Percentiles rank a stretch among this genome's conserved stretches.
Conservation (phyloP, 2,329 filamentous ascomycete genomes). For the Monosporascus sp. region DNA sequence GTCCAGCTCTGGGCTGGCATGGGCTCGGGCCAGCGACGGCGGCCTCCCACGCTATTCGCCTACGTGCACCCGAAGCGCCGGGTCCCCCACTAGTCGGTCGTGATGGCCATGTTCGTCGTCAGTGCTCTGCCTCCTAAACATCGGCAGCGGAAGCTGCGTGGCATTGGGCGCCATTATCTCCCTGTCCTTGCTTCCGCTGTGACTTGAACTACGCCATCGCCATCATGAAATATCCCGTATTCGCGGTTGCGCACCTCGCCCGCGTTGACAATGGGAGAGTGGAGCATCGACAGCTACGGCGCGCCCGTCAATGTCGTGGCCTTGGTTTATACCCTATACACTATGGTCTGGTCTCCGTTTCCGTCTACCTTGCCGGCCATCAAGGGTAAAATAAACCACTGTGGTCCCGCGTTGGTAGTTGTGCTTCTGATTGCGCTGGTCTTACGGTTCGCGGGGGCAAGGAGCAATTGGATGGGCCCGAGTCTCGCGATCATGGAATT, state of each 20-base stretch:
- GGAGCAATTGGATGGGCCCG: neutral
- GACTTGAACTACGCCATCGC: slow-evolving; percentile 34
- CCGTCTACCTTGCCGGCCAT: slow-evolving; percentile 28
- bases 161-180: slow-evolving; percentile 27
- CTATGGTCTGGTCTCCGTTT: slow-evolving; percentile 29
- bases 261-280: slow-evolving; percentile 21
- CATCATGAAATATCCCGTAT: slow-evolving; percentile 28
- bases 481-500: neutral
- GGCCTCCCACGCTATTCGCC: slow-evolving; percentile 20
- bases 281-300: slow-evolving; percentile 25
- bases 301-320: slow-evolving; percentile 30
- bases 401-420: neutral
- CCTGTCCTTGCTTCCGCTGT: slow-evolving; percentile 32
- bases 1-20: slow-evolving; percentile 41
- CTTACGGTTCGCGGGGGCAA: neutral
- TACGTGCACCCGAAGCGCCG: slow-evolving; percentile 24
- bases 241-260: slow-evolving; percentile 20
- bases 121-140: slow-evolving; percentile 32
- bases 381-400: slow-evolving; percentile 32
- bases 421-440: neutral
- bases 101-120: slow-evolving; percentile 24
- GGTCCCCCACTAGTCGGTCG: slow-evolving; percentile 32
- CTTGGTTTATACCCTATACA: slow-evolving; percentile 25
- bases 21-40: slow-evolving; percentile 44
- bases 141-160: slow-evolving; percentile 28